phyloP scores from a whole-genome alignment of 2,329 filamentous ascomycete genomes.

The Calonectria hongkongensis region DNA sequence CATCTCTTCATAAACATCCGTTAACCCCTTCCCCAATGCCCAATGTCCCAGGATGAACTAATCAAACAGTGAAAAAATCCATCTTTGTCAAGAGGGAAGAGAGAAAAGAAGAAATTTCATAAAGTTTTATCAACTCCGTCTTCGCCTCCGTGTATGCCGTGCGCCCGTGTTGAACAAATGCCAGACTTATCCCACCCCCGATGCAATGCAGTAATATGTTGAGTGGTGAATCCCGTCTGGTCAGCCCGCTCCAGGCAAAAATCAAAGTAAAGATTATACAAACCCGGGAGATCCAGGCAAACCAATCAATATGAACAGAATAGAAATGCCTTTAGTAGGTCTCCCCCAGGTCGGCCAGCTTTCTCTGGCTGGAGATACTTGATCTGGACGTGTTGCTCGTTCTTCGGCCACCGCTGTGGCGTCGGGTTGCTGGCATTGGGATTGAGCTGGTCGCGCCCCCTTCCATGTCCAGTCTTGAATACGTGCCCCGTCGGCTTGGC shows the following conservation, averaged over 20 bases:
- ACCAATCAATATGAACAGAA: slow-evolving; percentile 31
- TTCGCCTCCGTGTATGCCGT: slow-evolving; percentile 47
- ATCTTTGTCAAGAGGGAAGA: slow-evolving; percentile 51
- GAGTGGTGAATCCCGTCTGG: slow-evolving; percentile 45
- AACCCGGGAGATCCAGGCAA: slow-evolving; percentile 38
- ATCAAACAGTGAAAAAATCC: slow-evolving; percentile 51
- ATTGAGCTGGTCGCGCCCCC: slow-evolving; percentile 65
- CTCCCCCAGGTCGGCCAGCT: slow-evolving; percentile 71
- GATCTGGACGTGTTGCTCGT: slow-evolving; percentile 62
- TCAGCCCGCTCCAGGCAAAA: slow-evolving; percentile 51
- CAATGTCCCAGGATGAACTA: slow-evolving; percentile 51
- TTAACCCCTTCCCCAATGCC: slow-evolving; percentile 51
- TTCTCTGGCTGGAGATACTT: slow-evolving; percentile 61
- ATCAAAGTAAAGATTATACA: slow-evolving; percentile 48
- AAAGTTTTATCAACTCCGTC: slow-evolving; percentile 57
- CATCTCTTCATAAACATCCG: slow-evolving; percentile 57
- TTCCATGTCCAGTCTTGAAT: slow-evolving; percentile 68
- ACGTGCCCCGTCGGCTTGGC: slow-evolving; percentile 74
- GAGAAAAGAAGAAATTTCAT: slow-evolving; percentile 54
- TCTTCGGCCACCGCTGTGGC: slow-evolving; percentile 67
- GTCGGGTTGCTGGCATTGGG: slow-evolving; percentile 65
- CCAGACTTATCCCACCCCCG: slow-evolving; percentile 49
- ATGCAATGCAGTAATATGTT: slow-evolving; percentile 42
- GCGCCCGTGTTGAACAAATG: slow-evolving; percentile 56
- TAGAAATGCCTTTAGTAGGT: slow-evolving; percentile 65